phyloP scores from a whole-genome alignment of 1,139 yeast species.

The Diutina ranongensis region DNA sequence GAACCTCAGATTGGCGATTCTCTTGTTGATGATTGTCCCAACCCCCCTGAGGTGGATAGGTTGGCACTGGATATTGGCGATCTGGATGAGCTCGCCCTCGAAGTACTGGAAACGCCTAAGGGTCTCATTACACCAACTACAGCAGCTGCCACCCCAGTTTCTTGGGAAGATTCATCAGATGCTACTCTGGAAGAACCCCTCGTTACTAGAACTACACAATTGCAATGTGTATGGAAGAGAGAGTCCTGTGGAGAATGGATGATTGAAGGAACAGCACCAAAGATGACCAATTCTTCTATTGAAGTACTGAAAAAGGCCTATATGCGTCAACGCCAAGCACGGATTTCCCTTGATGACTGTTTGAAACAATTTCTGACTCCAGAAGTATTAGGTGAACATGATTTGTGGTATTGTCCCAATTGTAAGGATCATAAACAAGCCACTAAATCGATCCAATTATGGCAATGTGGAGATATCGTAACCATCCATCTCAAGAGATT shows the following conservation, averaged over 20 bases:
- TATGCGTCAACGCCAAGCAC: slow-evolving; percentile 31
- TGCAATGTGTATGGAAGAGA: neutral
- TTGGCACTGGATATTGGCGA: slow-evolving; percentile 15
- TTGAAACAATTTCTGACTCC: slow-evolving; percentile 65
- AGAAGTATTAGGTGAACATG: slow-evolving; percentile 80
- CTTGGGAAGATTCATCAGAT: neutral
- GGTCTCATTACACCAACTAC: neutral
- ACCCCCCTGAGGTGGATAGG: slow-evolving; percentile 35
- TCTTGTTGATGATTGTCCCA: slow-evolving; percentile 19
- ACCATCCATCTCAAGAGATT: slow-evolving; percentile 87
- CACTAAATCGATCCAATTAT: slow-evolving; percentile 78
- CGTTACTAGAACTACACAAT: neutral
- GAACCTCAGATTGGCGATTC: slow-evolving; percentile 3
- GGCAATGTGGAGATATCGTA: slow-evolving; percentile 86
- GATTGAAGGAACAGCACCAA: neutral
- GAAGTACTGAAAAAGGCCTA: slow-evolving; percentile 32
- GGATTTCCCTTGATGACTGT: slow-evolving; percentile 63
- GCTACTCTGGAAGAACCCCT: neutral
- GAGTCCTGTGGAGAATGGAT: neutral
- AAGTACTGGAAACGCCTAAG: neutral
- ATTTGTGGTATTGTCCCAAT: slow-evolving; percentile 87
- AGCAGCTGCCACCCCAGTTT: neutral
- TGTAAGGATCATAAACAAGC: slow-evolving; percentile 89
- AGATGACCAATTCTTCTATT: slow-evolving; percentile 39
- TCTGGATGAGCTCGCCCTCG: neutral